A percentile compares a stretch with the other conserved stretches of the same genome.
These are phyloP conservation scores for Albatrellus ellisii DNA, from an alignment of 768 basidiomycete genomes.

Conservation along the genomic window DNA sequence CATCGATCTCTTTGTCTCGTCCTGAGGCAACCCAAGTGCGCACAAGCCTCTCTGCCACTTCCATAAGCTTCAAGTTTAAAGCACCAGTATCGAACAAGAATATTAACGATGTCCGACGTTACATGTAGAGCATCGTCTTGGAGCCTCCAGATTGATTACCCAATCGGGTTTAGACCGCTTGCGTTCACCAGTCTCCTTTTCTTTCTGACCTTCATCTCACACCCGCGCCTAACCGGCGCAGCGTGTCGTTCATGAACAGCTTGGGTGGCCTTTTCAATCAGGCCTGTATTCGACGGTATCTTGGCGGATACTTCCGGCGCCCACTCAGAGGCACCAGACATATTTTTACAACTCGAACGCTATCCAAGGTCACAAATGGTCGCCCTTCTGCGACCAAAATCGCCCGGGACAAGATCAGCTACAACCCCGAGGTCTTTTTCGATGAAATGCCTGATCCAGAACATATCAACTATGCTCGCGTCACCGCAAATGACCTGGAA, in stretches of 20 bases:
- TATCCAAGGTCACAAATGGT: not conserved
- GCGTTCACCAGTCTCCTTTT: no score
- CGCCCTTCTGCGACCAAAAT: not conserved
- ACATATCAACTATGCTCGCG: constrained; percentile 35
- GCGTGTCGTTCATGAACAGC: constrained; percentile 10
- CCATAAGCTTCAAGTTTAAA: constrained; percentile 16
- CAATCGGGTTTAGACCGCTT: no score
- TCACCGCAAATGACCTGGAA: constrained; percentile 64
- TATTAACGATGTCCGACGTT: not conserved
- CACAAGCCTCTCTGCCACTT: constrained; percentile 17
- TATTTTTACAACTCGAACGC: constrained; percentile 4
- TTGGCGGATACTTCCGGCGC: not conserved
- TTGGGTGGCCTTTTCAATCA: constrained; percentile 6
- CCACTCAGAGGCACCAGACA: not conserved
- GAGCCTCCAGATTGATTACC: no score
- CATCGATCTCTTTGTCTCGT: constrained; percentile 17
- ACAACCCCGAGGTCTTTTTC: constrained; percentile 51
- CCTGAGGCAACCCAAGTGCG: constrained; percentile 18
- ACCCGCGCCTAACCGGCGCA: not conserved
- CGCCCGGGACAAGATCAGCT: constrained; percentile 58
- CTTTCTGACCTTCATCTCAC: not conserved
- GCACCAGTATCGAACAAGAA: no score
- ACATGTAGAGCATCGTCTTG: no score
- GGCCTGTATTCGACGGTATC: constrained; percentile 3
- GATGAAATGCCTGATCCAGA: constrained; percentile 31